These are phyloP conservation scores for Polytrichum commune DNA, from an alignment of 225 moss, liverwort and hornwort genomes.

Conservation along the genomic window DNA sequence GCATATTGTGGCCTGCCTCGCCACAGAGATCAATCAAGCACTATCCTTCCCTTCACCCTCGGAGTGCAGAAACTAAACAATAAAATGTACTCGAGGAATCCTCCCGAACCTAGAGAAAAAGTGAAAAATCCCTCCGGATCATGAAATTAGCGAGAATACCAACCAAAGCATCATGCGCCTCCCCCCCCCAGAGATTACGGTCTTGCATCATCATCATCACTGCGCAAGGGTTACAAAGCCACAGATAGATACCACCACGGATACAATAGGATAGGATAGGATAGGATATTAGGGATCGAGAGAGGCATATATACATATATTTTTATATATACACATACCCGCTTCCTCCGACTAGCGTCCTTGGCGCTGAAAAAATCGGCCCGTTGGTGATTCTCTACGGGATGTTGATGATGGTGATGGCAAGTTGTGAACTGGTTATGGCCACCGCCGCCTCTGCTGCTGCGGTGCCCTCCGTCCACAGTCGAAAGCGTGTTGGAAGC, in stretches of 20 bases:
- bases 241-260: not conserved
- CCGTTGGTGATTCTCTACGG: slow-evolving; percentile 31
- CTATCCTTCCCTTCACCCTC: too few species aligned
- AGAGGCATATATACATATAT: not conserved
- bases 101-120: too few species aligned
- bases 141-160: not conserved
- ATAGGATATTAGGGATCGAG: not conserved
- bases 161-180: not conserved
- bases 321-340: slow-evolving; percentile 3
- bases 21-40: too few species aligned
- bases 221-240: too few species aligned
- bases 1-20: too few species aligned
- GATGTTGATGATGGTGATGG: slow-evolving; percentile 3
- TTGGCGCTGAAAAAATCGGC: slow-evolving; percentile 12
- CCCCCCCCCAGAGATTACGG: not conserved
- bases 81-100: too few species aligned
- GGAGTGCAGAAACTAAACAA: too few species aligned
- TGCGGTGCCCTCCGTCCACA: slow-evolving; percentile 48
- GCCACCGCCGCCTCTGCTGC: slow-evolving; percentile 30
- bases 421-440: slow-evolving; percentile 14
- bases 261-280: not conserved
- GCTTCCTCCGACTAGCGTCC: slow-evolving; percentile 19
- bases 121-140: not conserved
- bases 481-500: slow-evolving; percentile 62
- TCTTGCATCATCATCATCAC: not conserved